Conservation (phyloP, 148 eudicot genomes). For the Euryodendron excelsum region DNA sequence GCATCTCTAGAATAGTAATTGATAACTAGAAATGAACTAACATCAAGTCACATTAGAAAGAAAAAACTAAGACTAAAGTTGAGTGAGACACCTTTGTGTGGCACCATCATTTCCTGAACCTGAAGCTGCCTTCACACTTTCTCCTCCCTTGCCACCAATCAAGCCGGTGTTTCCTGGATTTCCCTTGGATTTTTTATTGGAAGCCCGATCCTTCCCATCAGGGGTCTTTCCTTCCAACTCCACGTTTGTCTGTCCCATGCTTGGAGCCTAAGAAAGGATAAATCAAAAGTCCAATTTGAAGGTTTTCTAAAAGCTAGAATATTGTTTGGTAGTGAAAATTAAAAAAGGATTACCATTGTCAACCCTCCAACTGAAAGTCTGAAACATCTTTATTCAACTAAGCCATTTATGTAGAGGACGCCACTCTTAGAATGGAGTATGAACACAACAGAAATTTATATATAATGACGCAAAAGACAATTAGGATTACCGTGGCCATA, state of each 20-base stretch:
- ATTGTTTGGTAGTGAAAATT: too few species aligned
- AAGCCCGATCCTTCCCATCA: conserved; percentile 47
- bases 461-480: background rate
- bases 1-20: background rate
- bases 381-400: background rate
- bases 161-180: conserved; percentile 33
- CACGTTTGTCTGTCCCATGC: conserved; percentile 35
- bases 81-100: conserved; percentile 60
- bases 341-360: background rate
- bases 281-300: background rate
- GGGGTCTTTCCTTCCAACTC: conserved; percentile 55
- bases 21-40: background rate
- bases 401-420: background rate
- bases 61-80: background rate
- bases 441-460: background rate
- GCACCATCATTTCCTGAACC: conserved; percentile 94
- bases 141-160: conserved; percentile 49
- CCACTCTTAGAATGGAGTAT: conserved; percentile 1
- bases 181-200: conserved; percentile 59
- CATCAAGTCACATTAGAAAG: background rate
- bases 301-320: background rate
- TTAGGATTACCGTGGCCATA: conserved; percentile 57
- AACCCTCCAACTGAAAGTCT: background rate
- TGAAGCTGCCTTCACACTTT: conserved; percentile 69
- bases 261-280: conserved; percentile 38